phyloP scores from a whole-genome alignment of 176 grass and related monocot genomes.

The Saccharum spontaneum region DNA sequence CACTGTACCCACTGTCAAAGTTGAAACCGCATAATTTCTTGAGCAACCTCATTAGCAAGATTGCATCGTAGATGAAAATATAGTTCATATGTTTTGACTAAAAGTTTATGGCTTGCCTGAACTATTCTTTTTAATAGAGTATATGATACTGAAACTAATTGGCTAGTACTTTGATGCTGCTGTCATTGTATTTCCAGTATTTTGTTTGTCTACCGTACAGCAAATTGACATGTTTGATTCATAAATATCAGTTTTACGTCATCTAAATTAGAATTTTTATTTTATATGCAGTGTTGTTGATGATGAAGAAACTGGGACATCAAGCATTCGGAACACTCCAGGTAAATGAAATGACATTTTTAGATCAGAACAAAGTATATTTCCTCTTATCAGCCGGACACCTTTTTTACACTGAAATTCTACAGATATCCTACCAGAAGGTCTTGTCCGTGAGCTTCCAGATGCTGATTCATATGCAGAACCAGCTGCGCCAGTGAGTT shows the following conservation, averaged over 20 bases:
- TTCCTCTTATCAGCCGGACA: background rate
- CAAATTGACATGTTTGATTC: slow-evolving; percentile 12
- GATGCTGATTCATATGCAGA: slow-evolving; percentile 60
- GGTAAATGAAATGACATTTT: slow-evolving; percentile 21
- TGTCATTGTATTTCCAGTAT: slow-evolving; percentile 13
- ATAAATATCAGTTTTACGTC: background rate
- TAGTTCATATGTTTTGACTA: background rate
- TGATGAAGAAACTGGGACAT: slow-evolving; percentile 40
- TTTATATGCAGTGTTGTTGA: slow-evolving; percentile 68
- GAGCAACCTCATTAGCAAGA: background rate
- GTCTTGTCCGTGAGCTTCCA: slow-evolving; percentile 87
- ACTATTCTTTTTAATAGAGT: background rate
- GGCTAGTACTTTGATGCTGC: background rate
- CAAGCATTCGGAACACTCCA: slow-evolving; percentile 20
- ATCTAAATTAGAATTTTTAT: background rate
- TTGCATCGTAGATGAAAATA: background rate
- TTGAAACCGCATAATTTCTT: slow-evolving; percentile 1
- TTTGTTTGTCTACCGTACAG: background rate
- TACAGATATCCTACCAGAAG: slow-evolving; percentile 86
- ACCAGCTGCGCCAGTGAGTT: slow-evolving; percentile 24
- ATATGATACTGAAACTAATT: slow-evolving; percentile 9
- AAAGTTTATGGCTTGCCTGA: background rate
- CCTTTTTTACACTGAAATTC: background rate
- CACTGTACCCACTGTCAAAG: background rate
- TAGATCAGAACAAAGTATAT: background rate